These are phyloP conservation scores for Cicer arietinum DNA, from an alignment of 306 rosid genomes.

Conservation along the genomic window DNA sequence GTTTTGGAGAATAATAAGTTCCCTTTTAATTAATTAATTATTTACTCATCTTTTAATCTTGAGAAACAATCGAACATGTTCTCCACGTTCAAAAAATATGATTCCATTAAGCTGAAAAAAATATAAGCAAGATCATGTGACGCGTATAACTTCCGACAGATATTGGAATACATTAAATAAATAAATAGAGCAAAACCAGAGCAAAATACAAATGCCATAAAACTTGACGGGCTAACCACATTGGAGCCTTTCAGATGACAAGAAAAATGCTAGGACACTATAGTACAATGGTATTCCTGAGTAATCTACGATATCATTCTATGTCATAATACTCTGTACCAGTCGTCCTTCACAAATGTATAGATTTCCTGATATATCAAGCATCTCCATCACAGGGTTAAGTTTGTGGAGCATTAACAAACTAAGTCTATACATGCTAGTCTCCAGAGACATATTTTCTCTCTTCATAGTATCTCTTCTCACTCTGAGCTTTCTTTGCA, in stretches of 20 bases:
- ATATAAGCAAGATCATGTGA: not conserved
- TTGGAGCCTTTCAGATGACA: slow-evolving; percentile 34
- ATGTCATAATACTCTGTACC: slow-evolving; percentile 43
- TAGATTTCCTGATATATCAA: slow-evolving; percentile 37
- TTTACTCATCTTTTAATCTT: not conserved
- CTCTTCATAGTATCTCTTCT: slow-evolving; percentile 84
- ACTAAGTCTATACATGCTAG: slow-evolving; percentile 51
- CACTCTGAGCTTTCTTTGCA: slow-evolving; percentile 78
- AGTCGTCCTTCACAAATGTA: slow-evolving; percentile 40
- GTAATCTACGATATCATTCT: slow-evolving; percentile 33
- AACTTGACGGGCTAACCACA: slow-evolving; percentile 39
- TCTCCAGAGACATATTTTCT: slow-evolving; percentile 83
- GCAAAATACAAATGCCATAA: slow-evolving; percentile 48
- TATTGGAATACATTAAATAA: slow-evolving; percentile 22
- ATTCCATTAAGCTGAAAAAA: slow-evolving; percentile 4
- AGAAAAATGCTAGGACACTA: slow-evolving; percentile 38
- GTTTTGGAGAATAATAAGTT: not conserved
- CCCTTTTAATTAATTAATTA: not conserved
- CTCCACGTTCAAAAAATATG: slow-evolving; percentile 17
- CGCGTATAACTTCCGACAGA: slow-evolving; percentile 3
- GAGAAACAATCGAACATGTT: slow-evolving; percentile 14
- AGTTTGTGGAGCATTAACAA: slow-evolving; percentile 34
- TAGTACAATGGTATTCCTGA: slow-evolving; percentile 37
- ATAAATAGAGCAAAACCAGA: slow-evolving; percentile 36
- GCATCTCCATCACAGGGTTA: slow-evolving; percentile 44